phyloP scores from a whole-genome alignment of 768 basidiomycete species.

The Coprinopsis strossmayeri region DNA sequence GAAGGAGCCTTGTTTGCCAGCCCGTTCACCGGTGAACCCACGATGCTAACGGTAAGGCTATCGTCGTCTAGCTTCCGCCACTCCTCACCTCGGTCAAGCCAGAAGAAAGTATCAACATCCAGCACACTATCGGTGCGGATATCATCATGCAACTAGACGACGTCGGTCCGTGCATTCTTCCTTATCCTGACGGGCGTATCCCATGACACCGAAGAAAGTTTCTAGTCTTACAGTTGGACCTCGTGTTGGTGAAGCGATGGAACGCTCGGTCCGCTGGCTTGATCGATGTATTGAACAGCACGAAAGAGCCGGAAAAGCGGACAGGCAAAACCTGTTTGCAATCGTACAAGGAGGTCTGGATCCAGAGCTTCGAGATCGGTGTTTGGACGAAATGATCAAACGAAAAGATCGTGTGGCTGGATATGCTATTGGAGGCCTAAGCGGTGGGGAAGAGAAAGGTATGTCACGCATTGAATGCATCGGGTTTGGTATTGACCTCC shows the following conservation, averaged over 20 bases:
- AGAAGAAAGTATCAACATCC: conserved; percentile 86
- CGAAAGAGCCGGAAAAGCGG: conserved; percentile 54
- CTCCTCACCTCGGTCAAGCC: conserved; percentile 41
- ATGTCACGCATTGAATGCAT: conserved; percentile 5
- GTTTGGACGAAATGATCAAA: conserved; percentile 76
- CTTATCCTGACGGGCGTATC: neutral
- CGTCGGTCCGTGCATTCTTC: conserved; percentile 50
- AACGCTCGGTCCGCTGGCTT: conserved; percentile 83
- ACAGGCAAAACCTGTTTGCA: conserved; percentile 80
- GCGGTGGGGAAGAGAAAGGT: conserved; percentile 92
- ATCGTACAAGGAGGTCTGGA: conserved; percentile 89
- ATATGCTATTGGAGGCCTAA: conserved; percentile 86
- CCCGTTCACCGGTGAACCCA: conserved; percentile 82
- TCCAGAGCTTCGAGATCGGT: conserved; percentile 60
- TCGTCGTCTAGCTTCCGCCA: neutral
- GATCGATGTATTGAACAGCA: conserved; percentile 83
- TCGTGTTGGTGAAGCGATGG: conserved; percentile 84
- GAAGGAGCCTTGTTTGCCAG: conserved; percentile 82
- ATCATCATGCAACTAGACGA: conserved; percentile 96
- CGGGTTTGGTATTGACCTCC: neutral
- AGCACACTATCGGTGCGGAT: conserved; percentile 87
- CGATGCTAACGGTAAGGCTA: conserved; percentile 71
- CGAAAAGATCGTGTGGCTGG: conserved; percentile 76
- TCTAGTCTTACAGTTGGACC: conserved; percentile 75
- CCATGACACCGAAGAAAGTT: too few species aligned